Evolutionary conservation across 805 yeast genomes (phyloP), one percentile per base, ranked within the genome.

Genomic region (Sugiyamaella valdiviana): DNA sequence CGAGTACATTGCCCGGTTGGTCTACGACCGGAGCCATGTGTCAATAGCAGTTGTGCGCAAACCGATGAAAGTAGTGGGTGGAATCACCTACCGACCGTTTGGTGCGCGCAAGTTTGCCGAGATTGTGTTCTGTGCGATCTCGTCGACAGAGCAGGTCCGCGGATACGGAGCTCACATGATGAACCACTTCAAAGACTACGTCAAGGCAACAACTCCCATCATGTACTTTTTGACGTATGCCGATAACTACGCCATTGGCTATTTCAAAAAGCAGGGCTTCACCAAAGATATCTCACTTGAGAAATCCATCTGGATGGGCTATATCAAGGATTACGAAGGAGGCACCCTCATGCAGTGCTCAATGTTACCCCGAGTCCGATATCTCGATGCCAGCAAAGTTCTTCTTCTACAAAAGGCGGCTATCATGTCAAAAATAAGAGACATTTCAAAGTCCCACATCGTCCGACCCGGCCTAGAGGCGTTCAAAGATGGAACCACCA

Each of bases 161-260:
- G 99, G 99, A 32, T 93, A 93, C 63, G 99, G 99, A 67, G 99
- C 99, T 0, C 99, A 93, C 67, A 67, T 93, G 61, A 93, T 93
- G 99, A 93, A 93, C 65, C 99, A 93, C 69, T 71, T 93, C 57
- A 93, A 93, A 63, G 99, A 93, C 67, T 93, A 91, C 65, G 97
- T 93, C 37, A 75, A 88, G 57, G 83, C 88, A 17, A 89, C 97
- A 0, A 79, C 95, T 6, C 85, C 83, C 22, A 83, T 91, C 49
- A 82, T 80, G 67, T 83, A 91, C 64, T 91, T 91, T 62, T 67
- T 91, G 53, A 91, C 98, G 0, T 91, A 93, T 69, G 99, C 99
- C 3, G 99, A 93, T 72, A 93, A 93, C 68, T 93, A 93, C 66
- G 99, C 99, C 49, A 91, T 93, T 66, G 99, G 99, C 2, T 93